Evolutionary conservation across 2,329 filamentous ascomycete species (phyloP).

Genomic region (Ploettnerulaceae sp.): DNA sequence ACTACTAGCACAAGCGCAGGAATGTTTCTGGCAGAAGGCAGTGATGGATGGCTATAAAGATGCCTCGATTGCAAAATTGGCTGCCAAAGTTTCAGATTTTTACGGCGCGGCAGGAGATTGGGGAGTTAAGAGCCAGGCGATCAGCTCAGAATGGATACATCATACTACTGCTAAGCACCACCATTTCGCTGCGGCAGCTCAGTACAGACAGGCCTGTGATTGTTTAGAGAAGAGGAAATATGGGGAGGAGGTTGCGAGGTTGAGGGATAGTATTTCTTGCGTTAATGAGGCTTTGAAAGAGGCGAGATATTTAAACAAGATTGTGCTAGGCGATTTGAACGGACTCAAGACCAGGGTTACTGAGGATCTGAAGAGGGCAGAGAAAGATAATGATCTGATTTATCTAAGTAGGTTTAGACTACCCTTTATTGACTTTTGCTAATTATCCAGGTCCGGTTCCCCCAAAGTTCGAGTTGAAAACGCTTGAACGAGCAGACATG

Average conservation of each 20-base stretch:
- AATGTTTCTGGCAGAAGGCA: constrained; percentile 97
- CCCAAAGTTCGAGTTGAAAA: constrained; percentile 80
- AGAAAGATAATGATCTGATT: constrained; percentile 95
- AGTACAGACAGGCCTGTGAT: constrained; percentile 86
- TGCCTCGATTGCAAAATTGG: constrained; percentile 83
- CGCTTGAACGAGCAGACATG: constrained; percentile 85
- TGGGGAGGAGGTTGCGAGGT: constrained; percentile 85
- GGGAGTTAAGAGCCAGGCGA: constrained; percentile 80
- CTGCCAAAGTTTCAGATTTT: constrained; percentile 84
- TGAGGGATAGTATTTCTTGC: constrained; percentile 77
- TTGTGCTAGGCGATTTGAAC: constrained; percentile 76
- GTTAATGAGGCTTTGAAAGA: constrained; percentile 85
- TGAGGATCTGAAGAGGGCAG: constrained; percentile 85
- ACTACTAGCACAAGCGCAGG: constrained; percentile 87
- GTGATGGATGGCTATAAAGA: constrained; percentile 93
- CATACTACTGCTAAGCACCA: constrained; percentile 96
- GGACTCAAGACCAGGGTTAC: constrained; percentile 76
- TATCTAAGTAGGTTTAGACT: constrained; percentile 62
- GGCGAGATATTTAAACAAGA: constrained; percentile 73
- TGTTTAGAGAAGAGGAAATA: constrained; percentile 91
- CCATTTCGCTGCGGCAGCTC: constrained; percentile 92
- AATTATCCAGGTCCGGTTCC: constrained; percentile 62
- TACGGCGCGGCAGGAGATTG: constrained; percentile 81
- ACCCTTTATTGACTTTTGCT: constrained; percentile 24
- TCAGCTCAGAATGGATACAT: constrained; percentile 95